Conservation (phyloP, 2,329 filamentous ascomycete genomes). For the Exophiala sideris region DNA sequence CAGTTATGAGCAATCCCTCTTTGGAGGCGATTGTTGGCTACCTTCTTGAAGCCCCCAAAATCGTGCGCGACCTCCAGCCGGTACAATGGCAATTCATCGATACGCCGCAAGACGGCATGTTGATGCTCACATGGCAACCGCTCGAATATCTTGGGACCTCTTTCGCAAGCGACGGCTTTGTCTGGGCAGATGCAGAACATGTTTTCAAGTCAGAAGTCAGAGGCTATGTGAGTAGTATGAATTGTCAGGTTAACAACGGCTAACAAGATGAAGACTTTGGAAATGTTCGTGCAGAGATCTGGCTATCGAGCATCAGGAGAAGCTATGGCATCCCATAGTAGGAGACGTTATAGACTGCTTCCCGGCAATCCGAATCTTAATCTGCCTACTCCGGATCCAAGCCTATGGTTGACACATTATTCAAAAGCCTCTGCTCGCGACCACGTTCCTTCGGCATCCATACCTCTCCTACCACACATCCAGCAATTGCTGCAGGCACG, state of each 20-base stretch:
- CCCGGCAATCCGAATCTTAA: constrained; percentile 68
- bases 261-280: constrained; percentile 64
- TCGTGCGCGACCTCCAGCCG: constrained; percentile 77
- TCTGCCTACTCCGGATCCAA: constrained; percentile 69
- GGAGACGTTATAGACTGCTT: constrained; percentile 80
- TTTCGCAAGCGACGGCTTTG: constrained; percentile 86
- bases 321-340: constrained; percentile 69
- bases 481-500: constrained; percentile 38
- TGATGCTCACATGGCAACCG: constrained; percentile 87
- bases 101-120: constrained; percentile 73
- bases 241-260: constrained; percentile 29
- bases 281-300: constrained; percentile 77
- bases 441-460: constrained; percentile 63
- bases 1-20: constrained; percentile 66
- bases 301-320: constrained; percentile 75
- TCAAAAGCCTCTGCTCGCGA: constrained; percentile 71
- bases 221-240: constrained; percentile 60
- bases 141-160: constrained; percentile 65
- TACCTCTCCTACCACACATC: constrained; percentile 46
- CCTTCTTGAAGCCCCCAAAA: constrained; percentile 77
- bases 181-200: constrained; percentile 82
- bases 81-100: constrained; percentile 94
- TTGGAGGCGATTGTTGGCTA: constrained; percentile 77
- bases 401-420: constrained; percentile 90
- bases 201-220: constrained; percentile 70